phyloP scores from a whole-genome alignment of 164 flowering plant species.

The Chimonanthus salicifolius region DNA sequence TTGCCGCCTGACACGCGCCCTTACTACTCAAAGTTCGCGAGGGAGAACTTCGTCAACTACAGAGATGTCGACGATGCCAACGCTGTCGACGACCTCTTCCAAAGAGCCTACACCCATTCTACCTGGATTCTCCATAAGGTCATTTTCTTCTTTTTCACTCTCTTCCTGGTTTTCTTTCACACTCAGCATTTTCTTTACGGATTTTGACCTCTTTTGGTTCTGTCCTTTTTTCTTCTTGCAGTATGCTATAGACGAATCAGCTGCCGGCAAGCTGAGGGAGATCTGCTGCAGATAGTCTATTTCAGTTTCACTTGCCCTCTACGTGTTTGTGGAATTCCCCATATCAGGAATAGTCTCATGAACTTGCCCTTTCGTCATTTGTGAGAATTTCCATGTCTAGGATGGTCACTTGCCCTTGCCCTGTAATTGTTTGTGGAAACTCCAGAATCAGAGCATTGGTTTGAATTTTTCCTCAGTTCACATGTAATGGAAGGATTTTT shows the following conservation, averaged over 20 bases:
- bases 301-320: neutral
- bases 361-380: no score
- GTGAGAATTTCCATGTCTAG: neutral
- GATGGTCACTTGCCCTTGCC: neutral
- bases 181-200: neutral
- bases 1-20: conserved; percentile 62
- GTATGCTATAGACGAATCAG: conserved; percentile 63
- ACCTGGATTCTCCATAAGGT: conserved; percentile 64
- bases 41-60: conserved; percentile 83
- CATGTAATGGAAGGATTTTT: neutral
- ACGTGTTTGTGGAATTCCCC: neutral
- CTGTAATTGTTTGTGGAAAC: conserved; percentile 1
- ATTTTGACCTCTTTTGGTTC: neutral
- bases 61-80: conserved; percentile 53
- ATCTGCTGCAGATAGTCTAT: conserved; percentile 29
- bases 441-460: neutral
- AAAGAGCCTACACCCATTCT: conserved; percentile 53
- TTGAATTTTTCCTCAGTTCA: neutral
- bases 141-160: neutral
- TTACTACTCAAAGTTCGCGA: conserved; percentile 68
- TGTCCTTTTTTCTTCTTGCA: conserved; percentile 6
- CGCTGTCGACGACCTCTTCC: conserved; percentile 54
- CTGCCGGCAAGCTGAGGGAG: conserved; percentile 45
- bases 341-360: no score
- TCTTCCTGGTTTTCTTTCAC: neutral